A percentile compares a stretch with the other conserved stretches of the same genome.
Conservation (phyloP, 257 asterid genomes). For the Asclepias syriaca region DNA sequence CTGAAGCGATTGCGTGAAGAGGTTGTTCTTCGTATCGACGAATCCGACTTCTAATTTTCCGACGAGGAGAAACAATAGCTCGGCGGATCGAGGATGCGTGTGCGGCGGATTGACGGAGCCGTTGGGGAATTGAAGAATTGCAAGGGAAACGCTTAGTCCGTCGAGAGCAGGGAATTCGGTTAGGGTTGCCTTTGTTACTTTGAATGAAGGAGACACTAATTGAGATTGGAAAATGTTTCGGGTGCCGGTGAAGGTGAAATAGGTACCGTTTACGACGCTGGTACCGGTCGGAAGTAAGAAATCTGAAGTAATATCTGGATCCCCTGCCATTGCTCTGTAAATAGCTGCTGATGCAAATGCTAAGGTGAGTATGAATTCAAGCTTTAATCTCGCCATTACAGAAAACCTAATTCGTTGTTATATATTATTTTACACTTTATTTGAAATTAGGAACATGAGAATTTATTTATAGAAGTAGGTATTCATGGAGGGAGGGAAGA, state of each 20-base stretch:
- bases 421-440: too few relatives aligned
- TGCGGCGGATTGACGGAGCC: slow-evolving; percentile 43
- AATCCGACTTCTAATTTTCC: slow-evolving; percentile 39
- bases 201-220: slow-evolving; percentile 8
- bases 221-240: not conserved
- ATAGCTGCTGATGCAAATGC: slow-evolving; percentile 8
- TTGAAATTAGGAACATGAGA: not conserved
- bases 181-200: slow-evolving; percentile 30
- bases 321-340: slow-evolving; percentile 19
- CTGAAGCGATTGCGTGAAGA: slow-evolving; percentile 33
- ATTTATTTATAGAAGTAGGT: slow-evolving; percentile 7
- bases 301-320: slow-evolving; percentile 39
- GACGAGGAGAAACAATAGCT: slow-evolving; percentile 32
- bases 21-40: slow-evolving; percentile 29
- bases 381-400: slow-evolving; percentile 9
- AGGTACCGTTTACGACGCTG: slow-evolving; percentile 21
- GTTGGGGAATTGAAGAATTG: slow-evolving; percentile 27
- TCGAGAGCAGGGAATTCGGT: slow-evolving; percentile 34
- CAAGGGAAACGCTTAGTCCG: slow-evolving; percentile 39
- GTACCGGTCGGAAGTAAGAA: slow-evolving; percentile 29
- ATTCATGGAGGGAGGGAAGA: not conserved
- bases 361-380: not conserved
- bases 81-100: slow-evolving; percentile 48
- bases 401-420: too few relatives aligned
- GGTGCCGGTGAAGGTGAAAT: slow-evolving; percentile 27